Evolutionary conservation across 768 basidiomycete genomes (phyloP).

Genomic region (Boletus speciosus): DNA sequence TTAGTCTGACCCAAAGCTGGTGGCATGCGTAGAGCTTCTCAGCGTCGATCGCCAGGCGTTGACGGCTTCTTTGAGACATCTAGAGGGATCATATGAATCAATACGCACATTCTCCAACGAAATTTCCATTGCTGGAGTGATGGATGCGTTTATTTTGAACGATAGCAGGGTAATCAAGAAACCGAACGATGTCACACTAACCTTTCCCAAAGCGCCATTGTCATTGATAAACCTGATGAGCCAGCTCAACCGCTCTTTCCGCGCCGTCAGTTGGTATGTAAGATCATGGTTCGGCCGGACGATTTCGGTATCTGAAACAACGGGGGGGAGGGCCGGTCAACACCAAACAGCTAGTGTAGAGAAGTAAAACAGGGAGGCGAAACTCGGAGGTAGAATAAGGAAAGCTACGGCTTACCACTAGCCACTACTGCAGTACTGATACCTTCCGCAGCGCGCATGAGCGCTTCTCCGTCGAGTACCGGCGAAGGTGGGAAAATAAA

Average conservation of each 20-base stretch:
- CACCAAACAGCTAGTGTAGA: background rate
- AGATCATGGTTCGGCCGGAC: constrained; percentile 78
- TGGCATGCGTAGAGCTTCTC: constrained; percentile 82
- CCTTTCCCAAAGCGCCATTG: constrained; percentile 76
- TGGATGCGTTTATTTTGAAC: background rate
- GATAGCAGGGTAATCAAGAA: background rate
- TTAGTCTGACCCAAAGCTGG: constrained; percentile 77
- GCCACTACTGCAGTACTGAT: constrained; percentile 66
- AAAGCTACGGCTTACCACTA: constrained; percentile 50
- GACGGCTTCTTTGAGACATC: constrained; percentile 80
- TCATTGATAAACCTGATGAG: constrained; percentile 89
- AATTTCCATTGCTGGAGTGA: background rate
- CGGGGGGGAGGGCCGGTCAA: background rate
- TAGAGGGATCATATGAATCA: constrained; percentile 29
- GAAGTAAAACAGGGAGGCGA: background rate
- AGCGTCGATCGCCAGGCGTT: constrained; percentile 74
- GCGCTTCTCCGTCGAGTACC: constrained; percentile 70
- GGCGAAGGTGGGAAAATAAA: constrained; percentile 70
- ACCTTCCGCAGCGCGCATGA: constrained; percentile 78
- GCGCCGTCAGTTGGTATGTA: constrained; percentile 67
- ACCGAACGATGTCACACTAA: constrained; percentile 24
- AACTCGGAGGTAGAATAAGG: background rate
- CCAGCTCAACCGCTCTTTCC: constrained; percentile 75
- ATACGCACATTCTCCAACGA: background rate
- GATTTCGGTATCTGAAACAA: constrained; percentile 53